Conservation (phyloP, 345 rosid species). For the Rhizophora apiculata region DNA sequence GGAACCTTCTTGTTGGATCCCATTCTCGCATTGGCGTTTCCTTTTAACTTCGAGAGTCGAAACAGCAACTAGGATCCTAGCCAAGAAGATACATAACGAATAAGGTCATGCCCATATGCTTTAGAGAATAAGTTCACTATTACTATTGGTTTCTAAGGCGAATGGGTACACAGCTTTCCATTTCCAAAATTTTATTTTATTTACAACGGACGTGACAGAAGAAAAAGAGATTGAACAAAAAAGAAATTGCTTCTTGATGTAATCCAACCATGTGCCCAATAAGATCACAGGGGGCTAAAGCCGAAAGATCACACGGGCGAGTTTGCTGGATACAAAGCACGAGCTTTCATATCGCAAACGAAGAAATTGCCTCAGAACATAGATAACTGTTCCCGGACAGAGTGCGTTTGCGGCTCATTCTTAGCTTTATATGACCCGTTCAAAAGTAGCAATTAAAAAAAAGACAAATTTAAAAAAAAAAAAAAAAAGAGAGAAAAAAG, state of each 20-base stretch:
- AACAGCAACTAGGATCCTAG: too few species aligned
- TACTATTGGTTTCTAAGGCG: too few species aligned
- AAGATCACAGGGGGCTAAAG: slow-evolving; percentile 10
- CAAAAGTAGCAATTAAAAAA: not conserved
- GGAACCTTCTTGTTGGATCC: too few species aligned
- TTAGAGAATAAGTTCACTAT: too few species aligned
- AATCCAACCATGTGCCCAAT: slow-evolving; percentile 42
- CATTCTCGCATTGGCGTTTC: too few species aligned
- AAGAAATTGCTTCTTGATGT: slow-evolving; percentile 12
- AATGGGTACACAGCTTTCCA: too few species aligned
- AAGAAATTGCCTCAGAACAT: slow-evolving; percentile 55
- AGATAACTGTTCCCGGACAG: slow-evolving; percentile 36
- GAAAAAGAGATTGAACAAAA: too few species aligned
- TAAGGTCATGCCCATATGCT: too few species aligned
- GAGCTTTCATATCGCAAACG: slow-evolving; percentile 39
- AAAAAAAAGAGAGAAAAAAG: not conserved
- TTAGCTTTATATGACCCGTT: not conserved
- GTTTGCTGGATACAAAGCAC: slow-evolving; percentile 22
- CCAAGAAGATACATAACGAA: too few species aligned
- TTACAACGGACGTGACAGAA: too few species aligned
- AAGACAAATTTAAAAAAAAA: not conserved
- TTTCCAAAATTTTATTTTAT: too few species aligned
- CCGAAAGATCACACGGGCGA: slow-evolving; percentile 26
- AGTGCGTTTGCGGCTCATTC: slow-evolving; percentile 44
- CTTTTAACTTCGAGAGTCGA: accelerated